These are phyloP conservation scores for Wakefieldia striispora DNA, from an alignment of 768 basidiomycete species.

Conservation along the genomic window DNA sequence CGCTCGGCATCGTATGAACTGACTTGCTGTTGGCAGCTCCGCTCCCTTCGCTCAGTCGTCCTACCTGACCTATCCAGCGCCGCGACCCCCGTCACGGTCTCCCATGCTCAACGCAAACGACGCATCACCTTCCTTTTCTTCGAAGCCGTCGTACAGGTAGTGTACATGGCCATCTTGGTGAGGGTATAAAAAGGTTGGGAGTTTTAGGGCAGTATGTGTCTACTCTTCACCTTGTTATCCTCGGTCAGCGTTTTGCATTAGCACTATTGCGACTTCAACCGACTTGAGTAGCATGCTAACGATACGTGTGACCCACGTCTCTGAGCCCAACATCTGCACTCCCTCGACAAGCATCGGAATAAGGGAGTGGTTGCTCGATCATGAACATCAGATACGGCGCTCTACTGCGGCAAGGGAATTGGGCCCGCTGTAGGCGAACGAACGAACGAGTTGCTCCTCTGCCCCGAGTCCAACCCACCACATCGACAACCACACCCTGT, in stretches of 20 bases:
- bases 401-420: slow-evolving; percentile 1
- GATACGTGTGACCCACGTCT: too few relatives aligned
- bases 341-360: too few relatives aligned
- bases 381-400: too few relatives aligned
- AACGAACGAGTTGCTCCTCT: slow-evolving; percentile 3
- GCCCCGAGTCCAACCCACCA: slow-evolving; percentile 17
- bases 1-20: not conserved
- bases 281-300: too few relatives aligned
- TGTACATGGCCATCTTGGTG: slow-evolving; percentile 85
- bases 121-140: slow-evolving; percentile 88
- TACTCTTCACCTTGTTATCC: not conserved
- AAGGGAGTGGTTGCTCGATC: too few relatives aligned
- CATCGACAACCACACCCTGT: slow-evolving; percentile 72
- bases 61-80: slow-evolving; percentile 69
- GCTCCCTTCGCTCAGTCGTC: slow-evolving; percentile 88
- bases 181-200: slow-evolving; percentile 40
- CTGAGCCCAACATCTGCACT: too few relatives aligned
- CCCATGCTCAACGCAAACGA: slow-evolving; percentile 75
- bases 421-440: slow-evolving; percentile 11
- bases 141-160: slow-evolving; percentile 75
- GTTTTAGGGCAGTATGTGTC: not conserved
- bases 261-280: not conserved
- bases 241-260: not conserved
- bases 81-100: slow-evolving; percentile 53
- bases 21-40: slow-evolving; percentile 57